Evolutionary conservation across 2,329 filamentous ascomycete species (phyloP), one percentile per base, ranked within the genome.

Genomic region (Pseudogymnoascus destructans): DNA sequence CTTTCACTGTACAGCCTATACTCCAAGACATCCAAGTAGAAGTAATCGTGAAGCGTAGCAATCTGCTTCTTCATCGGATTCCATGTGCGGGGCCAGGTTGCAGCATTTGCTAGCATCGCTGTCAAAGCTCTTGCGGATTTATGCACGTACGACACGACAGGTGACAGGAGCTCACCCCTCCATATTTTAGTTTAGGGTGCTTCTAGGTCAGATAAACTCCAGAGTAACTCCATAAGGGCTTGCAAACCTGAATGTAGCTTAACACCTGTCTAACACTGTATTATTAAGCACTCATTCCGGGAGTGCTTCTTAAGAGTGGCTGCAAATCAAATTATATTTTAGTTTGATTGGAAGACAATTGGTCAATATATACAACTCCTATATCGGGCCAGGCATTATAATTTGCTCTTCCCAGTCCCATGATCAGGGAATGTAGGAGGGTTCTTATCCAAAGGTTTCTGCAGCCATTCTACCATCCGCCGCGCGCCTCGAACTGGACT

Each of bases 401-500:
- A 30, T 32, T 52, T 52, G 25, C 46, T 52, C 32, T 5, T 36
- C 4, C 54, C 54, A 1, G 25, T 17, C 11, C 35, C 32, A 56
- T 56, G 54, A 23, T 36, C 19, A 23, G 54, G 54, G 4, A 68
- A 69, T 3, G 67, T 63, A 10, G 67, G 67, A 17, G 67, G 65
- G 13, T 62, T 60, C 3, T 65, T 46, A 38, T 68, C 65, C 5
- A 69, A 61, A 4, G 67, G 67, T 13, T 58, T 33, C 40, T 67
- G 63, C 25, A 69, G 61, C 67, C 67, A 69, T 17, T 64, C 57
- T 8, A 68, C 62, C 67, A 69, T 67, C 55, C 67, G 61, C 25
- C 61, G 58, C 23, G 63, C 65, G 4, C 65, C 67, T 54, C 64
- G 64, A 35, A 64, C 58, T 11, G 67, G 67, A 15, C 64, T 67